A percentile compares a stretch with the other conserved stretches of the same genome.
Conservation (phyloP, 2,329 filamentous ascomycete species). For the Tolypocladium nubicola region DNA sequence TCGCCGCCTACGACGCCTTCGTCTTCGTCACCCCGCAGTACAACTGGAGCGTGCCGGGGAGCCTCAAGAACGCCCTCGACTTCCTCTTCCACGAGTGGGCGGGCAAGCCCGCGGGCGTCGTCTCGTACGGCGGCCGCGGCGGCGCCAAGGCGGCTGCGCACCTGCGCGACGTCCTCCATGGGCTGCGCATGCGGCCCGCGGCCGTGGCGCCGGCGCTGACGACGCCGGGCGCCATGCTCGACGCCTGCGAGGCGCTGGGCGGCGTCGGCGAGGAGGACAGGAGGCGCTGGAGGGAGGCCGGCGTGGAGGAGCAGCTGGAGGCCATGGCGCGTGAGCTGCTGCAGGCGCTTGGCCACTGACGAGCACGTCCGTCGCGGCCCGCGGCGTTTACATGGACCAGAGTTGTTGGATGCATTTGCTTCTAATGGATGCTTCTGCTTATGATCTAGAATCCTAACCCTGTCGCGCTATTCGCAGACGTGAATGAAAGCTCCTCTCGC, state of each 20-base stretch:
- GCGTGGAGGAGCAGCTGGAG: neutral
- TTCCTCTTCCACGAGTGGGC: conserved; percentile 49
- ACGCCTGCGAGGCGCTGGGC: neutral
- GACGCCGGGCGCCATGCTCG: neutral
- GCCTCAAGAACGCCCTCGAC: conserved; percentile 52
- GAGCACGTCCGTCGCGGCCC: neutral
- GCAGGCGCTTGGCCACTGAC: neutral
- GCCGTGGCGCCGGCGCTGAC: neutral
- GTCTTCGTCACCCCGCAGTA: conserved; percentile 44
- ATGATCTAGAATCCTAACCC: too few relatives aligned
- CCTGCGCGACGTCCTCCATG: conserved; percentile 8
- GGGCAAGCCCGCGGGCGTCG: conserved; percentile 40
- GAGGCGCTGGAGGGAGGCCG: neutral
- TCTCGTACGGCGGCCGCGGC: conserved; percentile 41
- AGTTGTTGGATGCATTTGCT: too few relatives aligned
- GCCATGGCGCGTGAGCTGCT: neutral
- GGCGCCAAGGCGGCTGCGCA: conserved; percentile 15
- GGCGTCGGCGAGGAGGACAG: neutral
- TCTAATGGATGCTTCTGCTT: too few relatives aligned
- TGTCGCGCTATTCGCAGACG: too few relatives aligned
- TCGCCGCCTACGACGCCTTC: conserved; percentile 34
- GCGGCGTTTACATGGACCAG: rapidly evolving
- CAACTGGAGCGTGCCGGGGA: conserved; percentile 43
- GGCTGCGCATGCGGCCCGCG: conserved; percentile 5
- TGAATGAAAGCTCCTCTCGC: too few relatives aligned